Conservation (phyloP, 2,329 filamentous ascomycete genomes). For the Diplodia scrobiculata region DNA sequence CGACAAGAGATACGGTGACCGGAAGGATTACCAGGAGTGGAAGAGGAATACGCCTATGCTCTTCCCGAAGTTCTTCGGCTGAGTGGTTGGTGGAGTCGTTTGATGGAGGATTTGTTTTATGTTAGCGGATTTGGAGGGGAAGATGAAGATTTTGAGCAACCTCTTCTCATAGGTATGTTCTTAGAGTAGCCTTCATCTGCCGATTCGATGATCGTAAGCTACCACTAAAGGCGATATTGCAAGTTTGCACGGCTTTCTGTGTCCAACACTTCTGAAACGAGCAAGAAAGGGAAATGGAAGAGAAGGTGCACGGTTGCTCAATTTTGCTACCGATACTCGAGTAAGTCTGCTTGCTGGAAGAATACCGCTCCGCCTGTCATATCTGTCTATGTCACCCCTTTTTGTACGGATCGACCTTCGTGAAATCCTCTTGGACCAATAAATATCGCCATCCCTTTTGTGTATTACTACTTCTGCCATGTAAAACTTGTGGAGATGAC, state of each 20-base stretch:
- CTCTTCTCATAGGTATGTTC: neutral
- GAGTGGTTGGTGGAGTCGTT: neutral
- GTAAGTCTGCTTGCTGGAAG: neutral
- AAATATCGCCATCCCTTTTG: no score
- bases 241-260: neutral
- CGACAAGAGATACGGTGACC: constrained; percentile 63
- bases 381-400: neutral
- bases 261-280: no score
- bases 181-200: neutral
- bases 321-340: neutral
- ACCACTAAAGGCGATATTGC: no score
- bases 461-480: no score
- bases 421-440: no score
- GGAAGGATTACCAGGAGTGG: constrained; percentile 68
- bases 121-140: neutral
- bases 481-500: no score
- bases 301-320: neutral
- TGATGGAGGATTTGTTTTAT: neutral
- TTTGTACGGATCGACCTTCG: neutral
- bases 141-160: neutral
- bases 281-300: neutral
- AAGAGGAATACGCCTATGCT: constrained; percentile 67
- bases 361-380: neutral
- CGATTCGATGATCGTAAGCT: no score
- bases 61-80: constrained; percentile 60